Evolutionary conservation across 2,329 filamentous ascomycete genomes (phyloP).

Genomic region (Hymenoscyphus infarciens): DNA sequence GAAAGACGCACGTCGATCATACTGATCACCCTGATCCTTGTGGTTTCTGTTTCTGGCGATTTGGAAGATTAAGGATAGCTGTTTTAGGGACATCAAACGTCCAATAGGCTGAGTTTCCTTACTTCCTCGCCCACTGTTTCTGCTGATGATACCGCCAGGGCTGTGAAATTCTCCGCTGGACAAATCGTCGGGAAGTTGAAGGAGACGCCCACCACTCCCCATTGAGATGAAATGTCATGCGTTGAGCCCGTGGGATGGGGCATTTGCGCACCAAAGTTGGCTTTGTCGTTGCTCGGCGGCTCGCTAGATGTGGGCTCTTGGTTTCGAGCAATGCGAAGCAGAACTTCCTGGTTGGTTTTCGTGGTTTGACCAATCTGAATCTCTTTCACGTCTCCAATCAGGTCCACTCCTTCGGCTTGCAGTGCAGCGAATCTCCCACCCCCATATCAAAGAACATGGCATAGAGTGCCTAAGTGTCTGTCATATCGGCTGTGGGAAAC

Average conservation of each 20-base stretch:
- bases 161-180: neutral
- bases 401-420: neutral
- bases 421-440: neutral
- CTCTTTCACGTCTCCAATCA: neutral
- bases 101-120: neutral
- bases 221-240: conserved; percentile 15
- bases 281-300: neutral
- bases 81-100: conserved; percentile 1
- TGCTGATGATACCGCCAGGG: neutral
- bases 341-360: neutral
- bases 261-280: conserved; percentile 6
- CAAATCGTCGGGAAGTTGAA: neutral
- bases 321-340: neutral
- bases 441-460: neutral
- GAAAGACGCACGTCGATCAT: conserved; percentile 15
- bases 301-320: conserved; percentile 5
- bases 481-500: neutral
- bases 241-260: conserved; percentile 2
- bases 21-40: conserved; percentile 4
- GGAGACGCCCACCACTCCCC: neutral
- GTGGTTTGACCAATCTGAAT: neutral
- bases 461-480: neutral
- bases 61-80: conserved; percentile 12
- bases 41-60: neutral
- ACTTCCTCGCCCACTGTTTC: neutral